A percentile compares a stretch with the other conserved stretches of the same genome.
phyloP scores from a whole-genome alignment of 1,284 basidiomycete genomes.

The Naganishia sp. region DNA sequence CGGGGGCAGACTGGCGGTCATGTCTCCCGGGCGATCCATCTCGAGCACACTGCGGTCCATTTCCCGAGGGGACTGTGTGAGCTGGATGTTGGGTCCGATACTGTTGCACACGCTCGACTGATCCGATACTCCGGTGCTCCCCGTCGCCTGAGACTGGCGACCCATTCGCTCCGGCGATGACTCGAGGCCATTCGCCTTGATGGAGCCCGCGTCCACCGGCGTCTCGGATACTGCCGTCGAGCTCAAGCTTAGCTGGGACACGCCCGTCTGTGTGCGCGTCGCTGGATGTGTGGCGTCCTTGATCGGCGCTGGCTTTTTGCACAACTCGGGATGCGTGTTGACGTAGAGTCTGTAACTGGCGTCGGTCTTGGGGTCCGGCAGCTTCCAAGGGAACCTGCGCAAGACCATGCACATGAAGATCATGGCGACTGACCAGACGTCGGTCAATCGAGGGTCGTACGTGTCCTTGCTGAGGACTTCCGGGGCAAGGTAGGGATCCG shows the following conservation, averaged over 20 bases:
- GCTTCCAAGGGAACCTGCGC: conserved; percentile 98
- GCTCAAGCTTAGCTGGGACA: conserved; percentile 34
- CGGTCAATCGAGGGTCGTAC: conserved; percentile 95
- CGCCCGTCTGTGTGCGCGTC: conserved; percentile 42
- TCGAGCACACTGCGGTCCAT: conserved; percentile 66
- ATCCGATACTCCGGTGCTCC: conserved; percentile 28
- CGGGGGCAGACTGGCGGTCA: conserved; percentile 63
- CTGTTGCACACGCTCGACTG: conserved; percentile 36
- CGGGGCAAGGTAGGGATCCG: conserved; percentile 96
- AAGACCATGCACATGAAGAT: conserved; percentile 99
- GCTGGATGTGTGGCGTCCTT: conserved; percentile 16
- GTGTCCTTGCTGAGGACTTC: conserved; percentile 79
- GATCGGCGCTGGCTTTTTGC: conserved; percentile 52
- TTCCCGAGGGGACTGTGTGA: conserved; percentile 42
- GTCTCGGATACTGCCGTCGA: conserved; percentile 30
- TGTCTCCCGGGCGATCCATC: conserved; percentile 68
- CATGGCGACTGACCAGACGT: conserved; percentile 97
- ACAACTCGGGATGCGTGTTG: conserved; percentile 84
- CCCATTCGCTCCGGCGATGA: not conserved
- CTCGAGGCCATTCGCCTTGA: conserved; percentile 4
- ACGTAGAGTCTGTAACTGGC: conserved; percentile 89
- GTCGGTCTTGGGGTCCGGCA: conserved; percentile 92
- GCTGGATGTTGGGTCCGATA: conserved; percentile 32
- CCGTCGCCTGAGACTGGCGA: conserved; percentile 34
- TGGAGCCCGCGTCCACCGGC: conserved; percentile 10